These are phyloP conservation scores for Mucor racemosus DNA, from an alignment of 371 early-diverging fungal species.

Conservation along the genomic window DNA sequence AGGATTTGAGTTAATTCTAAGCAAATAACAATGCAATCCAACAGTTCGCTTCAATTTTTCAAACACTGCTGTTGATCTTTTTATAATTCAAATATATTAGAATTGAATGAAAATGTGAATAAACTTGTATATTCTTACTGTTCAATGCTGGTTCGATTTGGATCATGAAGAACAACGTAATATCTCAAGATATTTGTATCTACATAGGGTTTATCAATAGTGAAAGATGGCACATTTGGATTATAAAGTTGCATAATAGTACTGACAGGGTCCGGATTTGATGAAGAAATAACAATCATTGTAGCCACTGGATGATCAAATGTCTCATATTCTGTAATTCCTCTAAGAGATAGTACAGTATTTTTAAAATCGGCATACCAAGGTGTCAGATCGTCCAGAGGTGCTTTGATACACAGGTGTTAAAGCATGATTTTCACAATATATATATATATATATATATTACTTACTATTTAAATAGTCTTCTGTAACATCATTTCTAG, in stretches of 20 bases:
- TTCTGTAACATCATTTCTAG: slow-evolving; percentile 48
- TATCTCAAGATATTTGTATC: slow-evolving; percentile 71
- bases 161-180: slow-evolving; percentile 80
- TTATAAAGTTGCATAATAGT: slow-evolving; percentile 67
- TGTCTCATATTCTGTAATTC: slow-evolving; percentile 87
- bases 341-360: slow-evolving; percentile 65
- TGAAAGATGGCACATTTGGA: slow-evolving; percentile 57
- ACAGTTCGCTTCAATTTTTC: slow-evolving; percentile 70
- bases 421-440: not conserved
- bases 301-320: slow-evolving; percentile 93
- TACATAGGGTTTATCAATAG: slow-evolving; percentile 68
- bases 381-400: slow-evolving; percentile 69
- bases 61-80: slow-evolving; percentile 61
- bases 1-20: slow-evolving; percentile 61
- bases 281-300: slow-evolving; percentile 78
- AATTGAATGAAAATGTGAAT: no score
- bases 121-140: slow-evolving; percentile 44
- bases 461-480: slow-evolving; percentile 57
- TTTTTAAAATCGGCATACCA: slow-evolving; percentile 87
- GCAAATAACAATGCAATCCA: slow-evolving; percentile 68
- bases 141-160: slow-evolving; percentile 53
- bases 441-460: not conserved
- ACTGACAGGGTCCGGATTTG: slow-evolving; percentile 78
- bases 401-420: slow-evolving; percentile 25
- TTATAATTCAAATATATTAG: not conserved